Conservation (phyloP, 23 red algal genomes). For the Pyropia haitanensis region DNA sequence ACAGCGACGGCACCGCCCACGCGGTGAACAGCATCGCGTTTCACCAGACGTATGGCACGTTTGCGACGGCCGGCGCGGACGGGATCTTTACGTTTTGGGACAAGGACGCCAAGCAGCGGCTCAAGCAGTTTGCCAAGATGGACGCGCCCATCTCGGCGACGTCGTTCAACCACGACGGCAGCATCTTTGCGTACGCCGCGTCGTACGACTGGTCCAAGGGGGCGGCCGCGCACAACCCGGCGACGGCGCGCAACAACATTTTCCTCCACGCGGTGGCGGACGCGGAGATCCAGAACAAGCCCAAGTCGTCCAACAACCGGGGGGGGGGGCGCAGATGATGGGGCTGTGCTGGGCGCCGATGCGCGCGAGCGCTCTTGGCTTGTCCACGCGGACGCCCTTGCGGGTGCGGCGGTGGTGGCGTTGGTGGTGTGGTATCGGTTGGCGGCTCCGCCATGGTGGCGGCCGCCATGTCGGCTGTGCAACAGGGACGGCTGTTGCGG, state of each 20-base stretch:
- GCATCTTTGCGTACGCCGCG: constrained; percentile 86
- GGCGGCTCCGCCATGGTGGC: too few species aligned
- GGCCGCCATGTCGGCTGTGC: too few species aligned
- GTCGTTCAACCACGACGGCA: constrained; percentile 78
- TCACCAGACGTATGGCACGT: constrained; percentile 74
- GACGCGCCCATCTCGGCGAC: constrained; percentile 73
- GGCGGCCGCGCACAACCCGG: constrained; percentile 44
- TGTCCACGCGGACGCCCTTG: too few species aligned
- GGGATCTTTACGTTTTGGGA: constrained; percentile 96
- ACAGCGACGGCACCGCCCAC: constrained; percentile 47
- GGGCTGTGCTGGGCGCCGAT: too few species aligned
- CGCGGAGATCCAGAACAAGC: constrained; percentile 61
- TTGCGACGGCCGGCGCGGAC: constrained; percentile 70
- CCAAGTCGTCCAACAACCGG: constrained; percentile 15
- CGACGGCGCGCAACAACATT: constrained; percentile 54
- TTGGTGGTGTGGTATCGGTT: too few species aligned
- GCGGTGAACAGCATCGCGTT: constrained; percentile 84
- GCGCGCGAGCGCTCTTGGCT: too few species aligned
- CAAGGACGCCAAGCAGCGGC: constrained; percentile 88
- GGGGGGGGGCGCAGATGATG: not conserved
- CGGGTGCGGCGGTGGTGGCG: too few species aligned
- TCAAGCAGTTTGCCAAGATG: constrained; percentile 86
- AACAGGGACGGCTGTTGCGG: too few species aligned
- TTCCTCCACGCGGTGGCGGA: constrained; percentile 81
- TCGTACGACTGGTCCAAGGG: constrained; percentile 97